These are phyloP conservation scores for Pleurotus cornucopiae DNA, from an alignment of 768 basidiomycete genomes.

Conservation along the genomic window DNA sequence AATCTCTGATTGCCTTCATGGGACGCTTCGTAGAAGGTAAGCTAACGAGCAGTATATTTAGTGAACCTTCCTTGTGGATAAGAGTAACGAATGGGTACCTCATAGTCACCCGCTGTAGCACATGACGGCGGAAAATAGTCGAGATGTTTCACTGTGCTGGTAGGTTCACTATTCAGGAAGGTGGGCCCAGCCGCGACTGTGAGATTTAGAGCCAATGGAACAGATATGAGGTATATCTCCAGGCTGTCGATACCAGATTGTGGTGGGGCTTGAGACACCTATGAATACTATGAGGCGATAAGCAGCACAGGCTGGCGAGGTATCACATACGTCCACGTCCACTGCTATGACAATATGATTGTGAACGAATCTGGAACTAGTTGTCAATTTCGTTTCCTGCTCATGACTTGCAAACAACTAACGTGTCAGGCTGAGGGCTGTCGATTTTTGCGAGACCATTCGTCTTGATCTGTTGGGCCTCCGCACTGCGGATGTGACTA, in stretches of 20 bases:
- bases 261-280: conserved; percentile 1
- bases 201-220: conserved; percentile 28
- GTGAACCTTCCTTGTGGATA: no score
- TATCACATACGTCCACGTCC: conserved; percentile 15
- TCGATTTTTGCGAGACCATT: conserved; percentile 32
- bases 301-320: no score
- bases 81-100: conserved; percentile 24
- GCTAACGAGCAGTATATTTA: conserved; percentile 19
- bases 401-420: neutral
- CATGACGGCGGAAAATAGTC: conserved; percentile 38
- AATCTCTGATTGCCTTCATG: conserved; percentile 24
- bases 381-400: no score
- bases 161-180: conserved; percentile 32
- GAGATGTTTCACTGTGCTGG: conserved; percentile 36
- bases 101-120: conserved; percentile 33
- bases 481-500: conserved; percentile 4
- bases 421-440: conserved; percentile 24
- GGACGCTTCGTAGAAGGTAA: conserved; percentile 42
- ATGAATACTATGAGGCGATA: no score
- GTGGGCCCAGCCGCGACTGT: conserved; percentile 33
- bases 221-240: conserved; percentile 40
- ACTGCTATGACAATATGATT: conserved; percentile 22
- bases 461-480: conserved; percentile 26
- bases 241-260: conserved; percentile 34
- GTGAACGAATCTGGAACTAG: conserved; percentile 19